Conservation (phyloP, 495 filamentous ascomycete species). For the Hypoxylon trugodes region DNA sequence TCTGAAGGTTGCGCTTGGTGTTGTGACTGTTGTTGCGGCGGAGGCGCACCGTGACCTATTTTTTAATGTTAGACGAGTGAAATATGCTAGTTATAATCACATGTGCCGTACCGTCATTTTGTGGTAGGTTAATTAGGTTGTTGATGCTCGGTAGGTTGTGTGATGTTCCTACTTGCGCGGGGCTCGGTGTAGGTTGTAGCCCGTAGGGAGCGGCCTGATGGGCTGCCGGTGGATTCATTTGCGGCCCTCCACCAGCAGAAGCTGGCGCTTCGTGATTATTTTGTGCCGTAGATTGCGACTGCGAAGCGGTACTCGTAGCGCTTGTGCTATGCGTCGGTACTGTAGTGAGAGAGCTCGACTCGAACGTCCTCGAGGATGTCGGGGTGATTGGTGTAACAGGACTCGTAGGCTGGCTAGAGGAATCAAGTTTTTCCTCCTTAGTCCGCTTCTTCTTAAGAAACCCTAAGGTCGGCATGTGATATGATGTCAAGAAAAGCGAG, state of each 20-base stretch:
- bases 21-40: constrained; percentile 40
- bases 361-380: constrained; percentile 55
- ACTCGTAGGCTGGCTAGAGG: constrained; percentile 69
- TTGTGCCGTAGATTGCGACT: constrained; percentile 36
- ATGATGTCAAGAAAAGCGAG: constrained; percentile 35
- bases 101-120: constrained; percentile 55
- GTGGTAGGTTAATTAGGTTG: constrained; percentile 73
- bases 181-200: constrained; percentile 36
- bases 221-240: constrained; percentile 44
- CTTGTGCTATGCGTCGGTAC: constrained; percentile 48
- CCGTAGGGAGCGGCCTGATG: constrained; percentile 42
- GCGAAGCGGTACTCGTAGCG: constrained; percentile 42
- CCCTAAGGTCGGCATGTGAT: constrained; percentile 76
- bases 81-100: constrained; percentile 43
- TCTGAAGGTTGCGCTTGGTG: constrained; percentile 40
- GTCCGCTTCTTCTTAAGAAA: constrained; percentile 98
- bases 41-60: constrained; percentile 49
- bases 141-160: constrained; percentile 74
- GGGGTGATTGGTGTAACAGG: constrained; percentile 62
- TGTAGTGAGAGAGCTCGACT: constrained; percentile 48
- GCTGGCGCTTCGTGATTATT: constrained; percentile 28
- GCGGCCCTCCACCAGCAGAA: constrained; percentile 43
- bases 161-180: constrained; percentile 46
- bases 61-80: constrained; percentile 32
- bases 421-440: constrained; percentile 70